phyloP scores from a whole-genome alignment of 768 basidiomycete genomes.

The Chalciporus chontae region DNA sequence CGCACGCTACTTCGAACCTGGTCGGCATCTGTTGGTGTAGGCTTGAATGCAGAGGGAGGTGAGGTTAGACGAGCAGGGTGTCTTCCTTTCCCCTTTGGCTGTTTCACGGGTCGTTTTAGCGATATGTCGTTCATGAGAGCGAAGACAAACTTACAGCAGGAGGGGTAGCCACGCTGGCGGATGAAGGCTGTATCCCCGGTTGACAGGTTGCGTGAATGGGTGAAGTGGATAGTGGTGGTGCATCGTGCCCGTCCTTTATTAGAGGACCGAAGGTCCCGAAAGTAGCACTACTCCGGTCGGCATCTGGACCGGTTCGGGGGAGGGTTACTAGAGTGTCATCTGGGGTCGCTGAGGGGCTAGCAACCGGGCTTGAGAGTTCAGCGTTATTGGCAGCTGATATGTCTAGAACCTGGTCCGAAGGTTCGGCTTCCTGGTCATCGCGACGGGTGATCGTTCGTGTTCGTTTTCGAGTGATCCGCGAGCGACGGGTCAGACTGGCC shows the following conservation, averaged over 20 bases:
- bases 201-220: slow-evolving; percentile 7
- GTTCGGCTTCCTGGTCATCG: slow-evolving; percentile 16
- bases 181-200: slow-evolving; percentile 7
- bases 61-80: slow-evolving; percentile 35
- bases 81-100: slow-evolving; percentile 36
- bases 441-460: slow-evolving; percentile 45
- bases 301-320: slow-evolving; percentile 10
- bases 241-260: slow-evolving; percentile 12
- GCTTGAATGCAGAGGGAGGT: slow-evolving; percentile 33
- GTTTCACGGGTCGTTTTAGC: slow-evolving; percentile 11
- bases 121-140: slow-evolving; percentile 11
- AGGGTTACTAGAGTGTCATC: slow-evolving; percentile 10
- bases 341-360: slow-evolving; percentile 10
- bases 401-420: slow-evolving; percentile 24
- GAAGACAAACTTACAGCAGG: slow-evolving; percentile 19
- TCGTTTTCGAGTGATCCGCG: slow-evolving; percentile 47
- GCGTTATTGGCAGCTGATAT: slow-evolving; percentile 26
- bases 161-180: slow-evolving; percentile 13
- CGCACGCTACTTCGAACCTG: slow-evolving; percentile 53
- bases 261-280: slow-evolving; percentile 25
- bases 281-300: slow-evolving; percentile 25
- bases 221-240: not conserved
- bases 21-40: slow-evolving; percentile 24
- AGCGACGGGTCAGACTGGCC: slow-evolving; percentile 49
- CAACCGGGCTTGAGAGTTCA: slow-evolving; percentile 4